Evolutionary conservation across 257 asterid genomes (phyloP).

Genomic region (Ligustrum vulgare): DNA sequence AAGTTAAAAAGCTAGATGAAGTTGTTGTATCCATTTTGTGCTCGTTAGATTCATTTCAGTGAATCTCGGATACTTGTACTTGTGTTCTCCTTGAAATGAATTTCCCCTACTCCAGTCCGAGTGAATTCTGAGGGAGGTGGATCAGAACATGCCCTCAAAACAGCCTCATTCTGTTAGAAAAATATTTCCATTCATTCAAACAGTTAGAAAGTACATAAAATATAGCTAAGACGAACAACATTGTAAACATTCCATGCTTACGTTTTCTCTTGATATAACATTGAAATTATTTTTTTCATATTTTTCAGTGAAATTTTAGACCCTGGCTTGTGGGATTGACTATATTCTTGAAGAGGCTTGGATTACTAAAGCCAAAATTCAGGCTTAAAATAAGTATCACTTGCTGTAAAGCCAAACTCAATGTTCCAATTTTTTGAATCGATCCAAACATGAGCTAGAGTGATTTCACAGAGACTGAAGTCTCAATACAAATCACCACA

Average conservation of each 20-base stretch:
- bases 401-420: constrained; percentile 10
- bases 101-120: constrained; percentile 33
- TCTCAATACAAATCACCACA: not conserved
- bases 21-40: constrained; percentile 2
- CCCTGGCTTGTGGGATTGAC: constrained; percentile 12
- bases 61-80: constrained; percentile 25
- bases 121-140: constrained; percentile 49
- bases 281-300: not conserved
- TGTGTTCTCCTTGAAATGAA: constrained; percentile 26
- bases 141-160: constrained; percentile 77
- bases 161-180: constrained; percentile 86
- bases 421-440: constrained; percentile 4
- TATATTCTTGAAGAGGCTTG: not conserved
- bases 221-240: not conserved
- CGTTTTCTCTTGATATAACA: not conserved
- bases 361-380: not conserved
- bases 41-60: constrained; percentile 25
- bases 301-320: not conserved
- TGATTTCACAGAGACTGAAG: constrained; percentile 8
- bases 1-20: constrained; percentile 17
- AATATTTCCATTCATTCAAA: constrained; percentile 19
- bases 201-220: not conserved
- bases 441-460: constrained; percentile 9
- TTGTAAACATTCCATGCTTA: not conserved
- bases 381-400: not conserved